Evolutionary conservation across 768 basidiomycete species (phyloP), one percentile per base, ranked within the genome.

Genomic region (Holtermanniella nyarrowii): DNA sequence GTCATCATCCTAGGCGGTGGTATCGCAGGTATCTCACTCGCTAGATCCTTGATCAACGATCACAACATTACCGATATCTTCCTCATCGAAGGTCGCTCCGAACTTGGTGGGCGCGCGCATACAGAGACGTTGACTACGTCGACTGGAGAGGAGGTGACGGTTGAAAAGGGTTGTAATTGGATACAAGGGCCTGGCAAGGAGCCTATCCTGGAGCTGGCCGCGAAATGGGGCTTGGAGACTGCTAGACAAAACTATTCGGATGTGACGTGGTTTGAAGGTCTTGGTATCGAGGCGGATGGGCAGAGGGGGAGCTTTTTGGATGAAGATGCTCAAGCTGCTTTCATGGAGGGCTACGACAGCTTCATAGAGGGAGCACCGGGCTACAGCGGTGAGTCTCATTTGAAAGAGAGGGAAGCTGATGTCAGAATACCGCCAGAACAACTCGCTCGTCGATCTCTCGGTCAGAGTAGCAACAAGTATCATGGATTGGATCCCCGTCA

Each of bases 1-100:
- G 77, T 82, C 13, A 75, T 84, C 39, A 79, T 84, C 47, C 75
- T 83, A 22, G 83, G 83, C 3, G 82, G 80, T 26, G 82, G 83
- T 7, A 77, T 83, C 39, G 71, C 83, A 3, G 83, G 83, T 10
- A 71, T 83, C 18, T 80, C 80, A 27, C 81, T 82, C 10, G 83
- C 83, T 10, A 18, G 12, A 77, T 78, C 24, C 78, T 80, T 0
- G 72, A 83, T 5, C 13, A 75, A 81, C 43, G 67, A 76, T 44
- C 69, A 75, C 21, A 79, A 79, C 3, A 75, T 82, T 56, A 55
- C 75, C n/a, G 74, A 81, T 60, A 82, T 81, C 60, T 62, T 81
- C 49, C 74, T 85, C 44, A 60, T 84, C 20, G 83, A 84, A 50
- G 83, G 76, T 1, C 74, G 77, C n/a, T 50, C 62, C 20, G 77